These are phyloP conservation scores for Nephromyces sp. DNA, from an alignment of 169 alveolate species.

Conservation along the genomic window DNA sequence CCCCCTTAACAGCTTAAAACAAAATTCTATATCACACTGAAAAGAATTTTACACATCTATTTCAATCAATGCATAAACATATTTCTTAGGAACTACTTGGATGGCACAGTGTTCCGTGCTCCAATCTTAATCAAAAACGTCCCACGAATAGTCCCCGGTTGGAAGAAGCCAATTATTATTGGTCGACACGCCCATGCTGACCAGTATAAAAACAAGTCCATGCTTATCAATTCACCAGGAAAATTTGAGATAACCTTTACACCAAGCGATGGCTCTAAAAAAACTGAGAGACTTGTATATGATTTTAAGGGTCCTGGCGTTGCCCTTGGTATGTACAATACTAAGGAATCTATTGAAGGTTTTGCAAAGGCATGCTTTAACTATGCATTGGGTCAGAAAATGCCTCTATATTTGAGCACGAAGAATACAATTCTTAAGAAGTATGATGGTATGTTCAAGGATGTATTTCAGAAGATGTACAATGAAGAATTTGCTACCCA, in stretches of 20 bases:
- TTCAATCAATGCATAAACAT: neutral
- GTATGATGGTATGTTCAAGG: slow-evolving; percentile 89
- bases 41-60: neutral
- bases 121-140: slow-evolving; percentile 83
- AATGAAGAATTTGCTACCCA: slow-evolving; percentile 62
- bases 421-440: slow-evolving; percentile 82
- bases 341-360: slow-evolving; percentile 74
- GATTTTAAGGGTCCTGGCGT: slow-evolving; percentile 72
- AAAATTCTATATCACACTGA: neutral
- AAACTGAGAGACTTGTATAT: slow-evolving; percentile 40
- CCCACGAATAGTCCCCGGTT: slow-evolving; percentile 74
- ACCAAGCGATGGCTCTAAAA: slow-evolving; percentile 57
- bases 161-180: slow-evolving; percentile 78
- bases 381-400: slow-evolving; percentile 63
- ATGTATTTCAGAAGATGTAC: slow-evolving; percentile 76
- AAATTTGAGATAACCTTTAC: slow-evolving; percentile 66
- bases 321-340: slow-evolving; percentile 84
- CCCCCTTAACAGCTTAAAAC: neutral
- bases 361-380: slow-evolving; percentile 84
- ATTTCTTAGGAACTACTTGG: slow-evolving; percentile 68
- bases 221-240: slow-evolving; percentile 71
- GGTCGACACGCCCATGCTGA: slow-evolving; percentile 95
- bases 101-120: slow-evolving; percentile 90
- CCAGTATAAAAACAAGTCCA: slow-evolving; percentile 81
- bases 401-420: slow-evolving; percentile 81